Evolutionary conservation across 345 rosid genomes (phyloP).

Genomic region (Gossypium stocksii): DNA sequence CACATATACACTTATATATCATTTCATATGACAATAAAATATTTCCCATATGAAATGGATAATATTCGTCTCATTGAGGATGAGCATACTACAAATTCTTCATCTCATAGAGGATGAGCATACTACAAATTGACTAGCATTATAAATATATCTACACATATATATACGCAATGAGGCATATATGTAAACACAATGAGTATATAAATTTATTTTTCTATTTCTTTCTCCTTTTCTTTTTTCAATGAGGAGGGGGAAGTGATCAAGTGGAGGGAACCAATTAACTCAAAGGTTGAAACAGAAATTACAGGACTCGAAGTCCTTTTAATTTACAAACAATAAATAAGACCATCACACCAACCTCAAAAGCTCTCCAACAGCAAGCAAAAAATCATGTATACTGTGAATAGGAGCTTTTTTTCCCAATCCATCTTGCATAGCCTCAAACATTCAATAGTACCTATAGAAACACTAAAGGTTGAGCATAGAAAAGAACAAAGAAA

Average conservation of each 20-base stretch:
- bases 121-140: no score
- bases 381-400: constrained; percentile 97
- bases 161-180: not conserved
- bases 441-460: constrained; percentile 99
- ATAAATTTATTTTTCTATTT: not conserved
- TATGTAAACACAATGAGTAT: not conserved
- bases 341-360: constrained; percentile 43
- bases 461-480: constrained; percentile 13
- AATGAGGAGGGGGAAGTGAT: not conserved
- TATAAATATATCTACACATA: not conserved
- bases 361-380: constrained; percentile 96
- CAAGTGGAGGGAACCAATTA: not conserved
- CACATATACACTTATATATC: not conserved
- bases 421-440: constrained; percentile 98
- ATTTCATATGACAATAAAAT: not conserved
- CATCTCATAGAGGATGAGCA: no score
- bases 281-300: constrained; percentile 13
- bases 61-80: not conserved
- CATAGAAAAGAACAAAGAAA: not conserved
- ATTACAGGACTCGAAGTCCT: constrained; percentile 10
- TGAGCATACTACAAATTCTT: not conserved
- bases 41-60: not conserved
- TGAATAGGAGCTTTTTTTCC: constrained; percentile 89
- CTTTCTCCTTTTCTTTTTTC: not conserved
- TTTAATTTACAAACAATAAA: not conserved